Evolutionary conservation across 2,329 filamentous ascomycete genomes (phyloP).

Genomic region (Lomentospora prolificans): DNA sequence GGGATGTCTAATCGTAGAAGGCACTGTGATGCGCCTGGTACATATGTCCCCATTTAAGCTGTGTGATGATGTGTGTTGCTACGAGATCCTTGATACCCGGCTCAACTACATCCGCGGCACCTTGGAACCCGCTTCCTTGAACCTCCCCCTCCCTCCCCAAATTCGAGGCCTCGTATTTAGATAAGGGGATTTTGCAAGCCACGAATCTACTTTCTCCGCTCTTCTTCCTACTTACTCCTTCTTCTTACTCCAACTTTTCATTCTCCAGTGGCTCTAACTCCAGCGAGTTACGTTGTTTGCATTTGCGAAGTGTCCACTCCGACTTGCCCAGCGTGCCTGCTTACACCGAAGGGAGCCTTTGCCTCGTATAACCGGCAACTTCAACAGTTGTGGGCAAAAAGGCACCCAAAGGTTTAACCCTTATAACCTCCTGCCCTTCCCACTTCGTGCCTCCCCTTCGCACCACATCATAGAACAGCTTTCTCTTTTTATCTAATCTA

Average conservation of each 20-base stretch:
- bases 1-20: too few relatives aligned
- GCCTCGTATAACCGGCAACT: neutral
- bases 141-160: neutral
- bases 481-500: neutral
- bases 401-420: neutral
- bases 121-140: too few relatives aligned
- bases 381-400: constrained; percentile 5
- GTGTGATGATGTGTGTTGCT: neutral
- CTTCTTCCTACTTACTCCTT: neutral
- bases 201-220: neutral
- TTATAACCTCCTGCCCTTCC: neutral
- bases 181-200: neutral
- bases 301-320: neutral
- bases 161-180: neutral
- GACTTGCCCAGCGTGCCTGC: neutral
- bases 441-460: neutral
- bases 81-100: too few relatives aligned
- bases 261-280: neutral
- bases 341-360: neutral
- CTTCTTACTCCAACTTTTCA: neutral
- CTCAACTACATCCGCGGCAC: too few relatives aligned
- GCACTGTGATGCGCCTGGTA: too few relatives aligned
- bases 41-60: neutral
- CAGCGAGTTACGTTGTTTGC: neutral
- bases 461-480: neutral